Base-by-base conservation (phyloP, 2,329 filamentous ascomycete species). In the Ceratocystis diversiconidia region DNA sequence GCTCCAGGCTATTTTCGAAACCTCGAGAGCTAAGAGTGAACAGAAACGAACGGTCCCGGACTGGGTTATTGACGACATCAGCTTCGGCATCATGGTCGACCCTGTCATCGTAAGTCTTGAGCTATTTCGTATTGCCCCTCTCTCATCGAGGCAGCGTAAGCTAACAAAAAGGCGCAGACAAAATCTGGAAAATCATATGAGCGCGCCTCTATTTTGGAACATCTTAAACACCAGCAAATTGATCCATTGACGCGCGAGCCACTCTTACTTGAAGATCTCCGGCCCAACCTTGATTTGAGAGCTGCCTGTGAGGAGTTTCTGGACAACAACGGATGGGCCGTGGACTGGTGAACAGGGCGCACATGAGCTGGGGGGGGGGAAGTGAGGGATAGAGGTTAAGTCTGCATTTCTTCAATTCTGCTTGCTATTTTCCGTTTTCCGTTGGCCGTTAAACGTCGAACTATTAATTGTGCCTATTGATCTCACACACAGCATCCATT, bases 151-250 rank as follows among this genome's bases (percentile, higher is more conserved):
- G 19, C 41, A 0, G 22, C n/a, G 10, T 30, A 36, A 36, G 46
- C 66, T 71, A 66, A 72, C 68, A 44, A 15, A 60, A 30, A 8
- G 70, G 8, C 25, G 2, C 28, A 79, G 86, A 92, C 89, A 0
- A 91, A 88, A 71, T 92, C 88, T 1, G 94, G 94, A 12, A 89
- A 92, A 69, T 94, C 88, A 1, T 99, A 96, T 73, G 94, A 97
- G 74, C 83, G 92, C 52, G 81, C 89, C 0, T 89, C 89, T 17
- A 87, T 99, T 68, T 80, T 91, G 72, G 90, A 95, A 74, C 91
- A 96, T 73, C 79, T 99, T 30, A 87, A 88, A 71, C 80, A 88
- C 25, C 84, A 84, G 43, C 80, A 80, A 0, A 88, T 83, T 15
- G 94, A 99, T 73, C 94, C 94, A 0, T 74, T 97, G 44, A 96